Evolutionary conservation across 78 protist genomes (phyloP).

Genomic region (Cavenderia fasciculata): DNA sequence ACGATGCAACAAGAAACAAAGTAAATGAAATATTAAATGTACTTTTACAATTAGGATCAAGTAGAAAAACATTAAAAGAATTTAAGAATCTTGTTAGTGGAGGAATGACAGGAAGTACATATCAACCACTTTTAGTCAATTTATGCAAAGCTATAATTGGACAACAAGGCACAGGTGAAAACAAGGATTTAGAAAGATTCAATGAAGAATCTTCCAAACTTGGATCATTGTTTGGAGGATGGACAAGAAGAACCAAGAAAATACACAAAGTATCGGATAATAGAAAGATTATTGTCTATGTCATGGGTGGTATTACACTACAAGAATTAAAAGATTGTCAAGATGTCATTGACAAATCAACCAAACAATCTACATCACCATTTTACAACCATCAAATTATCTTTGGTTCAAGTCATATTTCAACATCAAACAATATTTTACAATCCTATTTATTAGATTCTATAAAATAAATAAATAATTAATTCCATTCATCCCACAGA

Average conservation of each 20-base stretch:
- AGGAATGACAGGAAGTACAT: conserved; percentile 34
- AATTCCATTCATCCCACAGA: not conserved
- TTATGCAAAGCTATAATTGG: conserved; percentile 3
- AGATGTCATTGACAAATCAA: conserved; percentile 14
- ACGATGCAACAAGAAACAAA: not conserved
- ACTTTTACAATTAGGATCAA: not conserved
- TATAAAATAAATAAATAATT: not conserved
- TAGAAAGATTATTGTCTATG: conserved; percentile 37
- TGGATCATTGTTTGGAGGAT: conserved; percentile 35
- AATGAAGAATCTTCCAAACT: conserved; percentile 41
- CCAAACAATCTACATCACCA: not conserved
- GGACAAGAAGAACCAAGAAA: conserved; percentile 32
- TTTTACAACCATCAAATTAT: conserved; percentile 41
- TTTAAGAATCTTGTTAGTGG: conserved; percentile 7
- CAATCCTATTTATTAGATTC: not conserved
- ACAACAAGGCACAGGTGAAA: not conserved
- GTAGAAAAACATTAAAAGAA: conserved; percentile 15
- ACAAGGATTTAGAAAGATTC: conserved; percentile 45
- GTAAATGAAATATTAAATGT: not conserved
- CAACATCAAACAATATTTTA: too few species aligned
- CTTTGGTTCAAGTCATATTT: conserved; percentile 34
- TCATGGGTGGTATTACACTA: conserved; percentile 62
- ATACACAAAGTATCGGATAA: conserved; percentile 19
- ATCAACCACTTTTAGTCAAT: not conserved
- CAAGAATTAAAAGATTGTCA: conserved; percentile 27